phyloP scores from a whole-genome alignment of 2,329 filamentous ascomycete genomes.

The Aspergillus hortae region DNA sequence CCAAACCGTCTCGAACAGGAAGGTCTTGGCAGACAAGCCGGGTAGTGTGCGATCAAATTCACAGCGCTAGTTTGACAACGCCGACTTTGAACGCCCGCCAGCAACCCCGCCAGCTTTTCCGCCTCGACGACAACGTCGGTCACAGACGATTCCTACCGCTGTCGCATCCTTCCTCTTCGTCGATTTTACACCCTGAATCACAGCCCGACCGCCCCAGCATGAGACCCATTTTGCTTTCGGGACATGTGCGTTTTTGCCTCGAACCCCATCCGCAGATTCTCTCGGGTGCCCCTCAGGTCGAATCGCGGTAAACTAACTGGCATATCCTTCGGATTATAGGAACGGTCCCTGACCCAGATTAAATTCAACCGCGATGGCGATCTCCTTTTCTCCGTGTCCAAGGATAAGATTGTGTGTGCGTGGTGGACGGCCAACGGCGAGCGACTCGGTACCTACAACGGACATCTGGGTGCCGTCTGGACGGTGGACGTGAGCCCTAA shows the following conservation, averaged over 20 bases:
- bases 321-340: conserved; percentile 44
- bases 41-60: conserved; percentile 43
- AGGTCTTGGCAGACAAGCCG: conserved; percentile 32
- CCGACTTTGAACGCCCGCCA: conserved; percentile 23
- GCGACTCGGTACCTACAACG: conserved; percentile 91
- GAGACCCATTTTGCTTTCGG: conserved; percentile 93
- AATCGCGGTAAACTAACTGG: conserved; percentile 14
- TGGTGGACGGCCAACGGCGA: conserved; percentile 99
- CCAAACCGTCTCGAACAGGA: conserved; percentile 18
- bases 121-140: conserved; percentile 23
- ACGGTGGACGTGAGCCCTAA: conserved; percentile 95
- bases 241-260: conserved; percentile 62
- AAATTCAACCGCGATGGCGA: conserved; percentile 96
- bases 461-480: conserved; percentile 97
- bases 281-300: conserved; percentile 1
- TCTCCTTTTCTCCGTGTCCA: conserved; percentile 90
- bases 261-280: conserved; percentile 6
- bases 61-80: conserved; percentile 22
- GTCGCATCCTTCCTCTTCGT: conserved; percentile 11
- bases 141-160: conserved; percentile 18
- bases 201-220: conserved; percentile 56
- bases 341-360: conserved; percentile 93
- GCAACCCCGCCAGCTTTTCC: conserved; percentile 22
- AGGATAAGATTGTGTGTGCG: conserved; percentile 94
- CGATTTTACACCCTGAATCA: conserved; percentile 15